A percentile compares a stretch with the other conserved stretches of the same genome.
phyloP scores from a whole-genome alignment of 2,329 filamentous ascomycete species.

The Stachybotrys chlorohalonatus region DNA sequence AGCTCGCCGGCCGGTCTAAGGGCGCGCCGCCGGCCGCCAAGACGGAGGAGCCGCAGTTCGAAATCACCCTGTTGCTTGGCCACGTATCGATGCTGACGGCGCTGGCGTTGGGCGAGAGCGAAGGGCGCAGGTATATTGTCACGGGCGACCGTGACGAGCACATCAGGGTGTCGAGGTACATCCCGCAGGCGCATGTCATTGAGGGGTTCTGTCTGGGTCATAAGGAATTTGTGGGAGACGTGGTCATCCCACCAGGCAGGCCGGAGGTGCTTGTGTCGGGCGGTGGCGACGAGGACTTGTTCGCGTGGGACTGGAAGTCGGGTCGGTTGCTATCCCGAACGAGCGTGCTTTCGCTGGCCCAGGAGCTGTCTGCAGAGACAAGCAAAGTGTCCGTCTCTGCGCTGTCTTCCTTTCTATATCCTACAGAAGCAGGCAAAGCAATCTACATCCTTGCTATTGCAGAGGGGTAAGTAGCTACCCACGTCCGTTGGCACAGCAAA shows the following conservation, averaged over 20 bases:
- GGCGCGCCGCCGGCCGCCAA: conserved; percentile 17
- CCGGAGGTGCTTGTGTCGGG: conserved; percentile 69
- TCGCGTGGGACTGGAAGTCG: conserved; percentile 72
- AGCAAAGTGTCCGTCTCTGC: conserved; percentile 39
- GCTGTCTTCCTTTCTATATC: conserved; percentile 25
- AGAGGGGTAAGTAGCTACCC: conserved; percentile 40
- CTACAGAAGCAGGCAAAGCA: conserved; percentile 15
- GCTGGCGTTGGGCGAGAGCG: conserved; percentile 44
- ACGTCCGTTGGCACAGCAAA: background rate
- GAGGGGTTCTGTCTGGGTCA: conserved; percentile 87
- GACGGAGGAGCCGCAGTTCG: conserved; percentile 45
- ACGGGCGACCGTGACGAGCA: conserved; percentile 57
- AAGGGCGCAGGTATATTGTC: conserved; percentile 38
- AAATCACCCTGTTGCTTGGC: conserved; percentile 71
- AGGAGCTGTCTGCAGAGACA: conserved; percentile 23
- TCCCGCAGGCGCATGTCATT: conserved; percentile 79
- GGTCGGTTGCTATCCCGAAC: conserved; percentile 44
- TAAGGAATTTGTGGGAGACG: conserved; percentile 68
- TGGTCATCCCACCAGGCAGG: conserved; percentile 53
- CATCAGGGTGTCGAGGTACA: conserved; percentile 75
- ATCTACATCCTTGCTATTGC: conserved; percentile 39
- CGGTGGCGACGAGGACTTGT: conserved; percentile 72
- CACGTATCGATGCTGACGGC: conserved; percentile 94
- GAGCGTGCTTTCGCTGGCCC: conserved; percentile 37
- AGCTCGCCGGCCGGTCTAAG: conserved; percentile 17